Conservation (phyloP, 2,329 filamentous ascomycete genomes). For the Aspergillus viridinutans region DNA sequence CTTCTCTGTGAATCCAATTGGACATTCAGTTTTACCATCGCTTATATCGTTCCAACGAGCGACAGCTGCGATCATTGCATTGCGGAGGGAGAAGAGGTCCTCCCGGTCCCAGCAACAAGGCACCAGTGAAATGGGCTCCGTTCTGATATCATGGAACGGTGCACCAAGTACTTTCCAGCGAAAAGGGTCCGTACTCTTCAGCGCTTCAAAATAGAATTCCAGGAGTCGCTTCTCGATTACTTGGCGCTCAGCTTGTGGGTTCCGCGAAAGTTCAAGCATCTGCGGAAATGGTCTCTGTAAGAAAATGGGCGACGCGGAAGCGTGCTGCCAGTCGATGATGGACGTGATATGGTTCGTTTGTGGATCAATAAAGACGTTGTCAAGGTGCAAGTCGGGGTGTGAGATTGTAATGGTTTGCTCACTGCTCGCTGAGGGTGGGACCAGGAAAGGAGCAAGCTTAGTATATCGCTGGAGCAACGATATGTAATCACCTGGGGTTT, state of each 20-base stretch:
- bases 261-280: conserved; percentile 8
- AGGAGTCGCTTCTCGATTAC: conserved; percentile 3
- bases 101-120: conserved; percentile 14
- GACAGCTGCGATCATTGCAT: conserved; percentile 12
- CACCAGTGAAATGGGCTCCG: conserved; percentile 7
- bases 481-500: background rate
- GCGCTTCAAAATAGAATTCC: background rate
- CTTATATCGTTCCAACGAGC: conserved; percentile 11
- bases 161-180: conserved; percentile 3
- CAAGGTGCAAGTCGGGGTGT: conserved; percentile 6
- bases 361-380: conserved; percentile 6
- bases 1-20: conserved; percentile 8
- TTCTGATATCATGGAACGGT: conserved; percentile 3
- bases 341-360: conserved; percentile 2
- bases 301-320: conserved; percentile 6
- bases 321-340: conserved; percentile 16
- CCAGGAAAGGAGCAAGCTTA: background rate
- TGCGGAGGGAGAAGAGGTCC: conserved; percentile 16
- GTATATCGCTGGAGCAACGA: background rate
- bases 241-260: background rate
- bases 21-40: conserved; percentile 1
- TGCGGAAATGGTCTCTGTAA: conserved; percentile 13
- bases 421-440: background rate
- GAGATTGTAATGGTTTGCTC: background rate
- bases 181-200: conserved; percentile 4